phyloP scores from a whole-genome alignment of 495 filamentous ascomycete genomes.

The Talaromyces proteolyticus region DNA sequence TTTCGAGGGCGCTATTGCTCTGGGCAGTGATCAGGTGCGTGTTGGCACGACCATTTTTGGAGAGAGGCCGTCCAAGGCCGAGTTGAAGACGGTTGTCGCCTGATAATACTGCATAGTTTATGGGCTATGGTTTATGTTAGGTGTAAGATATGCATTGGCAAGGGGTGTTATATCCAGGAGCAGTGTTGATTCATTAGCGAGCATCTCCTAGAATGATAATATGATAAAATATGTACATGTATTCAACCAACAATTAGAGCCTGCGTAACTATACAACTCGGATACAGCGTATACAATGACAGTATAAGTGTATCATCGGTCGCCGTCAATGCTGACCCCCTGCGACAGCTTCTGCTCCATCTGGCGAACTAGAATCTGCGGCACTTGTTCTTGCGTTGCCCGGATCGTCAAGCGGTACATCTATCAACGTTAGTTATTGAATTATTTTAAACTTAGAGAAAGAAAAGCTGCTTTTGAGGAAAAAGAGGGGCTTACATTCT shows the following conservation, averaged over 20 bases:
- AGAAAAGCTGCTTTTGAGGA: background rate
- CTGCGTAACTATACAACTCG: slow-evolving; percentile 15
- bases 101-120: background rate
- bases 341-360: slow-evolving; percentile 78
- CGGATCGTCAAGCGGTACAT: slow-evolving; percentile 94
- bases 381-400: slow-evolving; percentile 86
- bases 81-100: slow-evolving; percentile 38
- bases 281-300: too few species aligned
- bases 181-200: background rate
- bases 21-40: slow-evolving; percentile 90
- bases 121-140: background rate
- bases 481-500: slow-evolving; percentile 54
- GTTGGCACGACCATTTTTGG: slow-evolving; percentile 94
- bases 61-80: slow-evolving; percentile 62
- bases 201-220: background rate
- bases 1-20: slow-evolving; percentile 80
- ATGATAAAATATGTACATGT: slow-evolving; percentile 6
- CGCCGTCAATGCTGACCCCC: slow-evolving; percentile 26
- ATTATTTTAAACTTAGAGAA: too few species aligned
- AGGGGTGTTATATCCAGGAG: too few species aligned
- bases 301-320: background rate
- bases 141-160: background rate
- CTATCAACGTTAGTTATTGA: slow-evolving; percentile 38
- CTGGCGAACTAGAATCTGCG: slow-evolving; percentile 69
- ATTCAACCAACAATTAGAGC: slow-evolving; percentile 1